Base-by-base conservation (phyloP, 2,329 filamentous ascomycete species). In the Clonostachys solani region DNA sequence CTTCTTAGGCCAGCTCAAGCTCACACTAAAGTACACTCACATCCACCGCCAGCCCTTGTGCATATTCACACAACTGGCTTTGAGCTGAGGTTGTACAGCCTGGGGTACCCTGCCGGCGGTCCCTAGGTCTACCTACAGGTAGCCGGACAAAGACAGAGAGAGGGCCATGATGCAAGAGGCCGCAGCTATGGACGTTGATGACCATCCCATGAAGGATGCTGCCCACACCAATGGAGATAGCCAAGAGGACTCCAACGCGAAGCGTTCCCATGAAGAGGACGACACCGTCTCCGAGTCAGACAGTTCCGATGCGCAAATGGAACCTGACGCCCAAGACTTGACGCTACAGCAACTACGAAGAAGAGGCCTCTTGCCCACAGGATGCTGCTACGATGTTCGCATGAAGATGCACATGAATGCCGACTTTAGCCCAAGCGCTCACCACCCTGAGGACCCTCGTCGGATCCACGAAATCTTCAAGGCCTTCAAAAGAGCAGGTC, bases 371-470 rank as follows among this genome's bases (percentile, higher is more conserved):
- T 72, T 89, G 2, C 81, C 86, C 0, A 92, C 87, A 0, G 89
- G 89, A 5, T 83, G 87, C 51, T 92, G 89, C 54, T 99, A 97
- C 62, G 94, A 99, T 69, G 84, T 89, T 48, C 83, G 92, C 33
- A 99, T 99, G 94, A 90, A 94, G 50, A 87, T 95, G 50, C 94
- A 99, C 63, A 88, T 91, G 47, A 95, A 96, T 61, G 84, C 89
- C 15, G 84, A 89, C 62, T 86, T 83, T 60, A 81, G 79, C 16
- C 77, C 78, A 2, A 80, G 84, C 43, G 86, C 92, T 18, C 86
- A 95, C 45, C 94, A 99, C 60, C 94, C 94, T 0, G 94, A 99
- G 65, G 94, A 99, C 58, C 94, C 94, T 2, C 78, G 90, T 29
- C 84, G 94, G 13, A 96, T 99, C 50, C 89, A 92, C 57, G 86